Evolutionary conservation across 148 eudicot genomes (phyloP), one percentile per base, ranked within the genome.

Genomic region (Silene latifolia): DNA sequence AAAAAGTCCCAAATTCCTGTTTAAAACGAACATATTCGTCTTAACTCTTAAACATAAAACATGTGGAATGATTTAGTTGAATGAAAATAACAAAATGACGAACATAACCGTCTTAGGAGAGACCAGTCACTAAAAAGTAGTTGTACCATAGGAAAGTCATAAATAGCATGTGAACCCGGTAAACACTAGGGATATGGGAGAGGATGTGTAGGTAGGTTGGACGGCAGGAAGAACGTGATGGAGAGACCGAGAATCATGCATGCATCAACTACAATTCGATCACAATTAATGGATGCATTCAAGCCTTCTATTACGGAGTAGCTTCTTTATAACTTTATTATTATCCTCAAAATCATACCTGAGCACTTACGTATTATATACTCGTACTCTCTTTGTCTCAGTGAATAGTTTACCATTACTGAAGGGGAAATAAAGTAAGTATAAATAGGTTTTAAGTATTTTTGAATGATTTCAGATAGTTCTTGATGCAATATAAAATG

Each of bases 181-280:
- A 47, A 47, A 69, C 48, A 13, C 27, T 9, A 8, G 7, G 25
- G 48, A 18, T 18, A 67, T 44, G 14, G 18, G 53, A 23, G 63
- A 21, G 24, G 51, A 46, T 9, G 54, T 46, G 44, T 64, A 68
- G 14, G 29, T 68, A 44, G 56, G 56, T 46, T 42, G 72, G 58
- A 9, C 56, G 57, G 72, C 72, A 54, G 32, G 19, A 21, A 47
- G 18, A 69, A 69, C 72, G 29, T 67, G 71, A 67, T 19, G 8
- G 17, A 67, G 27, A 8, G 71, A 46, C 29, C 72, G 72, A 46
- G 32, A 69, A 46, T 47, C 72, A 47, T 46, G 72, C 18, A 10
- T 20, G 29, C 72, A n/a, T 14, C 18, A 19, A 20, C 32, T 4
- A 32, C 71, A 67, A 39, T 35, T 47, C 47, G 1, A 11, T 69